Base-by-base conservation (phyloP, 2,329 filamentous ascomycete genomes). In the Clarireedia homoeocarpa region DNA sequence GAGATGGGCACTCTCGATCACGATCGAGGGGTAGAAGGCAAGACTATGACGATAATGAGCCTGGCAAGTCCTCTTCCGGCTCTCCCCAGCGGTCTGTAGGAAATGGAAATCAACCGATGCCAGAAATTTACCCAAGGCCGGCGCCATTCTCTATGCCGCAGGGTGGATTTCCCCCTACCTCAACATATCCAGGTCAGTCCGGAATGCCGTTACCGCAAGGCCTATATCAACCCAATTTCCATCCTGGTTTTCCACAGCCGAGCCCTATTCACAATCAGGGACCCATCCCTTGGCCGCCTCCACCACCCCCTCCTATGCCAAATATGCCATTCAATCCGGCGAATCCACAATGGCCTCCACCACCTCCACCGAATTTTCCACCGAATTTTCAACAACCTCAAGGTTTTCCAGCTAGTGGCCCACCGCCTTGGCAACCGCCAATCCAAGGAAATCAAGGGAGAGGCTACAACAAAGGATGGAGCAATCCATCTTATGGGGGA, bases 381-480 rank as follows among this genome's bases (percentile, higher is more conserved):
- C 30, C 40, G 30, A 52, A 58, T 48, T 60, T 46, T 50, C 60
- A 59, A 46, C 62, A 63, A 39, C 51, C 57, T 42, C 55, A 23
- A 20, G 56, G 51, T 30, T 61, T 59, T 49, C 56, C 60, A 34
- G 59, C 61, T 6, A 47, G 57, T 45, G 65, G 61, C 14, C 61
- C 63, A 15, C 61, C 59, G 40, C 60, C 60, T 15, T 68, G 65
- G 65, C 65, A 66, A 48, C 50, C 51, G 4, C 40, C 27, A 4
- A 36, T 24, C 34, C 56, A 52, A 45, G 59, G 58, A 42, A 53
- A 56, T 40, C 48, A 58, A 48, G 58, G 64, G 23, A 59, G 63
- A 60, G 62, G 62, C 26, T 63, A 62, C 42, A 48, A 57, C 17
- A 61, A 59, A 53, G 63, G 58, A 53, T 65, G 63, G 63, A 65